These are phyloP conservation scores for Agrocybe chaxingu DNA, from an alignment of 768 basidiomycete genomes.

Conservation along the genomic window DNA sequence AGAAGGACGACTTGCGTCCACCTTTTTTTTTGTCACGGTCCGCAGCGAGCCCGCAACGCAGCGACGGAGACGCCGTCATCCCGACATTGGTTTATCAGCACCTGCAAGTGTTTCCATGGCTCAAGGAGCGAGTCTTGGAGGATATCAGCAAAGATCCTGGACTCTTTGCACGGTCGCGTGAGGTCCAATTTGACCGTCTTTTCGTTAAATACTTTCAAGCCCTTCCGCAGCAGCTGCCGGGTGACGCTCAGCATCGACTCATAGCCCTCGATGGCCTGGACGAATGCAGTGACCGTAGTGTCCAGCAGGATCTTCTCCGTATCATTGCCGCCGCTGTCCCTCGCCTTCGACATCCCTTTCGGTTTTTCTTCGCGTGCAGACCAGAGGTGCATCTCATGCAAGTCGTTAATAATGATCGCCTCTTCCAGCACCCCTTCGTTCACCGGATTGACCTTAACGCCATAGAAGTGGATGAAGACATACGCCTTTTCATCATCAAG, in stretches of 20 bases:
- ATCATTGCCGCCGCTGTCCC: background rate
- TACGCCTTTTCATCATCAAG: slow-evolving; percentile 6
- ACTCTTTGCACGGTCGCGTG: slow-evolving; percentile 5
- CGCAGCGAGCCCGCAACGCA: background rate
- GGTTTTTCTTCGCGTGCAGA: slow-evolving; percentile 15
- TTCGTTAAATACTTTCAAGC: slow-evolving; percentile 6
- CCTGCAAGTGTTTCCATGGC: slow-evolving; percentile 7
- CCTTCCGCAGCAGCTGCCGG: background rate
- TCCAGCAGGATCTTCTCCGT: slow-evolving; percentile 8
- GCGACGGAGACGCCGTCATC: slow-evolving; percentile 6
- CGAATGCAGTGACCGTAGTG: slow-evolving; percentile 7
- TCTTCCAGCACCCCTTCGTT: background rate
- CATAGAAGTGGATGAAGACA: slow-evolving; percentile 5
- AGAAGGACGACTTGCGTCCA: background rate
- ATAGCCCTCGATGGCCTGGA: slow-evolving; percentile 19
- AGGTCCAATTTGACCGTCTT: slow-evolving; percentile 7
- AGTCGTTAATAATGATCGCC: slow-evolving; percentile 1
- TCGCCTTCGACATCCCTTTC: background rate
- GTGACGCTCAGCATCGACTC: background rate
- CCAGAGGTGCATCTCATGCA: slow-evolving; percentile 13
- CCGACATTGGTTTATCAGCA: slow-evolving; percentile 16
- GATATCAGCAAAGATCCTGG: slow-evolving; percentile 8
- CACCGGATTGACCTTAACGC: too few species aligned
- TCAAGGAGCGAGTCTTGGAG: background rate
- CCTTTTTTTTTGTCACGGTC: slow-evolving; percentile 16